Base-by-base conservation (phyloP, 495 filamentous ascomycete species). In the Hyaloscypha bicolor region DNA sequence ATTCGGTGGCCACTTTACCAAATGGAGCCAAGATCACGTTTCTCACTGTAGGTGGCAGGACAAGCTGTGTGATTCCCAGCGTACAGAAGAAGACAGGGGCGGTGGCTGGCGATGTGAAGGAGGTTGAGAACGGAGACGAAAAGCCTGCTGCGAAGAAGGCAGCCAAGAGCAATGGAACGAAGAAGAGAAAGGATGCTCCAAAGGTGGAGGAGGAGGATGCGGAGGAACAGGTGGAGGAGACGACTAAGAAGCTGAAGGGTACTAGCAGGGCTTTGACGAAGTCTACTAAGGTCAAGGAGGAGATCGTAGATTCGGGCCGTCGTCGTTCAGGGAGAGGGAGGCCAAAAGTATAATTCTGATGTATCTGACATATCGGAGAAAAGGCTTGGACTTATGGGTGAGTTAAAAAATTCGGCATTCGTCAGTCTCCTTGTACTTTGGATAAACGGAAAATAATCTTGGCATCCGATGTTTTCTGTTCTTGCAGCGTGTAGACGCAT, bases 31-130 rank as follows among this genome's bases (percentile, higher is more conserved):
- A 88, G 77, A 88, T 98, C 35, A 87, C 85, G 0, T 93, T 90
- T 72, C 69, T 97, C 29, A 97, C 89, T 14, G 94, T 97, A 6
- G 93, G 94, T 4, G 92, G 93, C 3, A 83, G 95, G 67, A 97
- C 95, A 3, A 96, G 91, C 68, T 94, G 92, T 31, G 87, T 95
- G 39, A 92, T 94, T 8, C 93, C 91, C 0, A 88, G 83, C 64
- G 79, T 93, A 32, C 95, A 98, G 80, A 95, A 93, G 78, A 96
- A 96, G 81, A 72, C 73, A 29, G 71, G 71, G 32, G 35, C 67
- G 30, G 67, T 68, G 57, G 71, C 71, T 14, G 71, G 57, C 9
- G 73, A 72, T 65, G 73, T 67, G 21, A 70, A 66, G 62, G 37
- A 25, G 73, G 48, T 65, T 61, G 80, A 55, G 82, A 81, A 63